Base-by-base conservation (phyloP, 2,329 filamentous ascomycete genomes). In the Trichophyton rubrum region DNA sequence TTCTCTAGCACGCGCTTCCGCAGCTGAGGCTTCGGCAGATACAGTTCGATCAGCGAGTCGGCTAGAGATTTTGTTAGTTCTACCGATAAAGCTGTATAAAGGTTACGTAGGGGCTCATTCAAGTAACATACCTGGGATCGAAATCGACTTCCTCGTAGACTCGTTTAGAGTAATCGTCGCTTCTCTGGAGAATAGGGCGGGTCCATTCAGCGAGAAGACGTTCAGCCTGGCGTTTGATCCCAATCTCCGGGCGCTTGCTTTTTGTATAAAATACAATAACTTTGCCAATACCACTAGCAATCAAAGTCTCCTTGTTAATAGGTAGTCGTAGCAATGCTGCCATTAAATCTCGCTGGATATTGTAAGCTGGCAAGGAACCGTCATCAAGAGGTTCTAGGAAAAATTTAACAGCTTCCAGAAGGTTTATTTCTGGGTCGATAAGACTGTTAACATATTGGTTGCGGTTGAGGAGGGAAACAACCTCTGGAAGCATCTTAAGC, bases 241-340 rank as follows among this genome's bases (percentile, higher is more conserved):
- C 82, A 3, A 86, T 79, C 74, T 97, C 89, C 0, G 91, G 88
- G 66, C 89, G 87, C 77, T 91, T 95, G 78, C 89, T 95, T 75
- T 91, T 91, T 58, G 91, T 96, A 76, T 99, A 99, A 77, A 96
- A 99, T 64, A 95, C 83, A 59, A 96, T 87, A 56, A 99, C 90
- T 73, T 96, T 96, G 70, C 93, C 93, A 65, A 99, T 93, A 20
- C 92, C 91, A 67, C 89, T 95, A 65, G 90, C 91, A 22, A 95
- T 81, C 13, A 99, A 81, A 1, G 87, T 83, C 68, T 97, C 93
- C 71, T 96, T 96, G 71, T 90, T 88, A 66, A 97, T 90, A 4
- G 90, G 90, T 3, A 97, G 81, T 68, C 85, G 86, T 17, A 82
- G 82, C 41, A 99, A 80, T 24, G 89, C 87, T 27, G 83, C 83